phyloP scores from a whole-genome alignment of 2,329 filamentous ascomycete species.

The Septoria petroselini region DNA sequence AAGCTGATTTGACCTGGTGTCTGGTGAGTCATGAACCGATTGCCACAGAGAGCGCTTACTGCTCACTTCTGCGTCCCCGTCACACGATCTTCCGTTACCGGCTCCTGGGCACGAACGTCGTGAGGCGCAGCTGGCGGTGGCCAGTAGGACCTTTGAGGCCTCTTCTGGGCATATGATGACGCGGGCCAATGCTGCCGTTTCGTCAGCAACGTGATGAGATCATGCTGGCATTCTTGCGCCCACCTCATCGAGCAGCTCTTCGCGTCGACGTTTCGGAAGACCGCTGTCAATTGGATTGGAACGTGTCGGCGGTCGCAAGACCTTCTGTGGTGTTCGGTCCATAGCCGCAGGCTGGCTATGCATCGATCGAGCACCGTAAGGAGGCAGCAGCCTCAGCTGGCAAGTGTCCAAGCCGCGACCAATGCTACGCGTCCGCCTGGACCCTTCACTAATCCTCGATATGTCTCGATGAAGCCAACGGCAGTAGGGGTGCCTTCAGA shows the following conservation, averaged over 20 bases:
- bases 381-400: too few species aligned
- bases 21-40: neutral
- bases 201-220: neutral
- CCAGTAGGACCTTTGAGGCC: neutral
- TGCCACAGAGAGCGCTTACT: neutral
- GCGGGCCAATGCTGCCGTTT: neutral
- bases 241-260: constrained; percentile 6
- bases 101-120: neutral
- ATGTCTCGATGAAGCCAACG: neutral
- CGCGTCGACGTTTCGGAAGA: constrained; percentile 5
- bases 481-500: neutral
- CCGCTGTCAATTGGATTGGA: neutral
- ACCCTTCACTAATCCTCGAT: too few species aligned
- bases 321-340: neutral
- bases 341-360: neutral
- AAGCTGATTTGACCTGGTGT: constrained; percentile 2
- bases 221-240: neutral
- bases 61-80: neutral
- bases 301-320: neutral
- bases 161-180: neutral
- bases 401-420: too few species aligned
- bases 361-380: neutral
- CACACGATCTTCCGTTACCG: neutral
- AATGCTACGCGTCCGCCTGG: too few species aligned
- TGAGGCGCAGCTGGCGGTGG: neutral